Conservation (phyloP, 805 yeast species). For the Metschnikowia anglica region DNA sequence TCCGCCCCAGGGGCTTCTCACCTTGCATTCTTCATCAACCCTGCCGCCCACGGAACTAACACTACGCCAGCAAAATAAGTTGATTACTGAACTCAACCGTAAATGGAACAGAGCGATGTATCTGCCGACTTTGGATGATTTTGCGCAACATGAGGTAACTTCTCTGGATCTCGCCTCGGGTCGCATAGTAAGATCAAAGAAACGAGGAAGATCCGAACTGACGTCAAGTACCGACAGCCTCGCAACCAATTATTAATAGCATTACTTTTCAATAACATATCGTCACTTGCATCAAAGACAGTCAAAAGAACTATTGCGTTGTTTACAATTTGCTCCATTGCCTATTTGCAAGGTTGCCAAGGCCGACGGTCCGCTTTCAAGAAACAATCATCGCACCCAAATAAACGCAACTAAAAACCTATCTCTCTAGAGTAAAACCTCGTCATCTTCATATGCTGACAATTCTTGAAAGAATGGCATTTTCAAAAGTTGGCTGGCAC, state of each 20-base stretch:
- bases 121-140: conserved; percentile 9
- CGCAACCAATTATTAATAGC: conserved; percentile 7
- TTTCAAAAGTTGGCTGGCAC: conserved; percentile 55
- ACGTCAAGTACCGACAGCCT: conserved; percentile 21
- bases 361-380: too few relatives aligned
- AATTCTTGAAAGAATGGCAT: conserved; percentile 59
- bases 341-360: too few relatives aligned
- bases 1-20: conserved; percentile 4
- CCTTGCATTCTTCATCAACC: conserved; percentile 6
- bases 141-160: conserved; percentile 5
- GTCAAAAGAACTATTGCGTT: neutral
- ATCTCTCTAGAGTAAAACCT: conserved; percentile 24
- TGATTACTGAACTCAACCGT: conserved; percentile 36
- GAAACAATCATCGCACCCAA: too few relatives aligned
- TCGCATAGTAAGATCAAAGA: conserved; percentile 8
- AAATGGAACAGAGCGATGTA: conserved; percentile 39
- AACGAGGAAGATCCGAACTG: conserved; percentile 22
- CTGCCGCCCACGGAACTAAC: conserved; percentile 16
- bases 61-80: conserved; percentile 32
- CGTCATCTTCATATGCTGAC: conserved; percentile 31
- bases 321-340: too few relatives aligned
- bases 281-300: neutral
- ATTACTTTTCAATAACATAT: neutral
- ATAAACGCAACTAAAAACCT: neutral
- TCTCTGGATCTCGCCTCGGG: conserved; percentile 6